Percentiles rank a stretch among this genome's conserved stretches.
phyloP scores from a whole-genome alignment of 768 basidiomycete genomes.

The Hericium erinaceus region DNA sequence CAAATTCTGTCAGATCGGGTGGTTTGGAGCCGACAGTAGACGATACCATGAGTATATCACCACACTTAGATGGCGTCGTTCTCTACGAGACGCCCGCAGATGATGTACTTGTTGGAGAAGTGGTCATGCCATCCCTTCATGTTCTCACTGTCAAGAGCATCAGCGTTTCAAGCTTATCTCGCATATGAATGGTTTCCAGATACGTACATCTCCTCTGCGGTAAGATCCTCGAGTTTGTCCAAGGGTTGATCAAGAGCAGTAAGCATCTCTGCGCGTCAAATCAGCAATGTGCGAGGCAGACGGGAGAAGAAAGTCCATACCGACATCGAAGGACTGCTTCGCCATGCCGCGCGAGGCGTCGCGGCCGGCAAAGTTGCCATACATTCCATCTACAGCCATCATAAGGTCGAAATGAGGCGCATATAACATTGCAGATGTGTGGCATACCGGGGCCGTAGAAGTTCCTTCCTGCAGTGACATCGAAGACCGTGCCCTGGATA shows the following conservation, averaged over 20 bases:
- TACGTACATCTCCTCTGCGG: conserved; percentile 73
- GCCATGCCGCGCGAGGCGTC: conserved; percentile 97
- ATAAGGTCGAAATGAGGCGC: not conserved
- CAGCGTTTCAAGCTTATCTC: not conserved
- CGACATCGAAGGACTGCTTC: conserved; percentile 91
- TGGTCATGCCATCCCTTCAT: conserved; percentile 96
- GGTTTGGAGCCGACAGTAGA: too few relatives aligned
- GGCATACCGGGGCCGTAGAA: conserved; percentile 92
- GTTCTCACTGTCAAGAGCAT: conserved; percentile 56
- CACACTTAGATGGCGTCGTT: conserved; percentile 39
- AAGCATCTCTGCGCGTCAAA: conserved; percentile 62
- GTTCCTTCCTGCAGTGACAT: conserved; percentile 79
- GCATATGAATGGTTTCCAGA: not conserved
- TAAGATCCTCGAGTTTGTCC: conserved; percentile 75
- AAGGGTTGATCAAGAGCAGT: conserved; percentile 80
- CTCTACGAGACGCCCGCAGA: conserved; percentile 84
- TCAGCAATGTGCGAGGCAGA: not conserved
- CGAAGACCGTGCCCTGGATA: conserved; percentile 84
- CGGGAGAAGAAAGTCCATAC: conserved; percentile 31
- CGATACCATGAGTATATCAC: too few relatives aligned
- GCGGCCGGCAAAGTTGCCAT: conserved; percentile 94
- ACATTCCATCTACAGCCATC: conserved; percentile 68
- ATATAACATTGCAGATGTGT: not conserved
- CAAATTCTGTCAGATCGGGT: too few relatives aligned
- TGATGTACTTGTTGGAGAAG: conserved; percentile 86